phyloP scores from a whole-genome alignment of 1,284 basidiomycete species.

The Apiotrichum siamense region DNA sequence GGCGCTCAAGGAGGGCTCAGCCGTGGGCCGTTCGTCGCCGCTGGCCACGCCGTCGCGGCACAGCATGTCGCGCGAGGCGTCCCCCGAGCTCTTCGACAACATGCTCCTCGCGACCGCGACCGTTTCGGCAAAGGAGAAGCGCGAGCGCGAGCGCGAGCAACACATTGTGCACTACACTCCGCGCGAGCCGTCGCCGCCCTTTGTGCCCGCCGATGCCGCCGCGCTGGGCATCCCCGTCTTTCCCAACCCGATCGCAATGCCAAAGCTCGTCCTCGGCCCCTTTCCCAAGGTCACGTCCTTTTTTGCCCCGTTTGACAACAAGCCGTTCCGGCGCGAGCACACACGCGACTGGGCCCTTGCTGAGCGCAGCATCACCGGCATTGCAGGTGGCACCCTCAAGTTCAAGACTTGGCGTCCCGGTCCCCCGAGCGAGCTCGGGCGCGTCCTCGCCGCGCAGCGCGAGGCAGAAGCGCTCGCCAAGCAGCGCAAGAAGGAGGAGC shows the following conservation, averaged over 20 bases:
- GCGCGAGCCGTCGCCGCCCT: slow-evolving; percentile 19
- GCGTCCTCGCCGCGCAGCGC: slow-evolving; percentile 30
- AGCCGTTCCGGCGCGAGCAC: slow-evolving; percentile 35
- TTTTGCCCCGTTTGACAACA: slow-evolving; percentile 36
- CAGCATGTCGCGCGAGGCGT: slow-evolving; percentile 21
- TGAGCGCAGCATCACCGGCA: slow-evolving; percentile 25
- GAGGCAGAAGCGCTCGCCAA: slow-evolving; percentile 30
- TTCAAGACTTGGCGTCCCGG: slow-evolving; percentile 38
- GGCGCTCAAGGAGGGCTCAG: slow-evolving; percentile 22
- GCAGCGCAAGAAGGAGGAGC: slow-evolving; percentile 18
- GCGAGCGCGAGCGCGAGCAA: background rate
- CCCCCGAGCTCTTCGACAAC: slow-evolving; percentile 24
- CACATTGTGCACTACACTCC: background rate
- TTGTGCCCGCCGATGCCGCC: slow-evolving; percentile 32
- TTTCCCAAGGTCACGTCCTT: slow-evolving; percentile 40
- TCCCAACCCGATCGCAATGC: slow-evolving; percentile 35
- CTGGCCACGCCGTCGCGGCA: slow-evolving; percentile 13
- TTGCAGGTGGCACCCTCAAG: slow-evolving; percentile 37
- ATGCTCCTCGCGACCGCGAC: slow-evolving; percentile 8
- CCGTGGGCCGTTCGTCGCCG: slow-evolving; percentile 3
- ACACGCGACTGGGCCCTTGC: slow-evolving; percentile 28
- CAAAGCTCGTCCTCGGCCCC: slow-evolving; percentile 26
- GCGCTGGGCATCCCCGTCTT: slow-evolving; percentile 41
- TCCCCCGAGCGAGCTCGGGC: slow-evolving; percentile 35
- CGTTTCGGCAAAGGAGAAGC: background rate